phyloP scores from a whole-genome alignment of 768 basidiomycete genomes.

The Boletus sp. region DNA sequence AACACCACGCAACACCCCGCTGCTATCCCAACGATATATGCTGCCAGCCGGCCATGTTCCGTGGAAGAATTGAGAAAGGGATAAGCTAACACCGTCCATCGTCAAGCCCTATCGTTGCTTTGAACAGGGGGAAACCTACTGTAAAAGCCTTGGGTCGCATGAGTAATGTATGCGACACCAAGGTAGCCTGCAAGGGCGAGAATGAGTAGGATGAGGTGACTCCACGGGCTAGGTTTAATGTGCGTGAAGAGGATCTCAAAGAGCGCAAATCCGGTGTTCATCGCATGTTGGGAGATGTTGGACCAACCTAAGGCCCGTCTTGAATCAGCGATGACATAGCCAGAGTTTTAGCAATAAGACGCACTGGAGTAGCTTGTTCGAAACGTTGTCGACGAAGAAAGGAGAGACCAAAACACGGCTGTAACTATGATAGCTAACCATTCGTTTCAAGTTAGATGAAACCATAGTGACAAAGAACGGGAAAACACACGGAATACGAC shows the following conservation, averaged over 20 bases:
- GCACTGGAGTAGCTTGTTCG: conserved; percentile 36
- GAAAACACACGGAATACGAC: conserved; percentile 52
- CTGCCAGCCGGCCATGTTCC: conserved; percentile 46
- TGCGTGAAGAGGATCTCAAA: conserved; percentile 59
- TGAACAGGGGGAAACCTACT: conserved; percentile 38
- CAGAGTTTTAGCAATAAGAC: conserved; percentile 11
- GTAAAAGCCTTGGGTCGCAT: conserved; percentile 60
- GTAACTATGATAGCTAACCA: conserved; percentile 61
- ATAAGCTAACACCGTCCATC: conserved; percentile 47
- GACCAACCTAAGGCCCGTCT: conserved; percentile 44
- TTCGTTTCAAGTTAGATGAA: neutral
- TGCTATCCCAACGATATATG: conserved; percentile 60
- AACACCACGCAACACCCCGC: conserved; percentile 53
- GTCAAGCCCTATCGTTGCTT: neutral
- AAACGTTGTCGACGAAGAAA: conserved; percentile 44
- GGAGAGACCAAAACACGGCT: conserved; percentile 57
- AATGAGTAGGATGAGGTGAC: conserved; percentile 43
- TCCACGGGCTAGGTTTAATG: conserved; percentile 50
- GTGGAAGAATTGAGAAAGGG: conserved; percentile 55
- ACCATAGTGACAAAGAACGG: neutral
- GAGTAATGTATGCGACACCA: conserved; percentile 65
- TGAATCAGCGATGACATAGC: neutral
- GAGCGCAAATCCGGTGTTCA: conserved; percentile 56
- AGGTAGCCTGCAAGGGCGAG: conserved; percentile 55
- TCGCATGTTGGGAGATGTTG: conserved; percentile 56